Evolutionary conservation across 2,329 filamentous ascomycete species (phyloP), one percentile per base, ranked within the genome.

Genomic region (Xylaria sp.): DNA sequence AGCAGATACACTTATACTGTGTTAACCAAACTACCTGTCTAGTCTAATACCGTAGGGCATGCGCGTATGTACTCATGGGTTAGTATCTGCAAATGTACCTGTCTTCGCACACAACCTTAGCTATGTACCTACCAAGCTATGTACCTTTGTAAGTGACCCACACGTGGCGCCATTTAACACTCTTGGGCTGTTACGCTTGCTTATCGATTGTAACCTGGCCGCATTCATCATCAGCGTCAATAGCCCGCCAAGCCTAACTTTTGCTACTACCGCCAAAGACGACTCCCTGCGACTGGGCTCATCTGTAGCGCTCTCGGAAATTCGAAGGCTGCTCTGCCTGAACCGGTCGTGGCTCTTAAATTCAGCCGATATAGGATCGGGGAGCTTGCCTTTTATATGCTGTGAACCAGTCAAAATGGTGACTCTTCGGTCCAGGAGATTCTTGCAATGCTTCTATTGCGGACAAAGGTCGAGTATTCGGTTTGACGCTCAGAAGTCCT

Each of bases 371-470:
- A 29, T 23, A 37, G 62, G 51, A 38, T 52, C 48, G 44, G 19
- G 31, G 37, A 54, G 38, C 43, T 47, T 57, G 3, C n/a, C 44
- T 44, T 54, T 52, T 56, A 17, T 29, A 62, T 58, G 58, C 17
- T 62, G 44, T 35, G n/a, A 19, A n/a, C 40, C 48, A 40, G 27
- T 38, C 47, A 69, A 54, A 31, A 74, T 74, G 71, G 56, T 67
- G 64, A 60, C 70, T 64, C 68, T 73, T 55, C 69, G 71, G 67
- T 65, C 71, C 63, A 72, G 69, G 62, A 68, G 65, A 63, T 66
- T 67, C 47, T 75, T 93, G 68, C 80, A 79, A 65, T 97, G 93
- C 82, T 94, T 96, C 80, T 96, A 94, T 77, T 97, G 93, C 76
- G 90, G 90, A 69, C 82, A 83, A 73, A 86, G 85, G 68, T 90